Base-by-base conservation (phyloP, 176 grass and related monocot genomes). In the Avena atlantica region DNA sequence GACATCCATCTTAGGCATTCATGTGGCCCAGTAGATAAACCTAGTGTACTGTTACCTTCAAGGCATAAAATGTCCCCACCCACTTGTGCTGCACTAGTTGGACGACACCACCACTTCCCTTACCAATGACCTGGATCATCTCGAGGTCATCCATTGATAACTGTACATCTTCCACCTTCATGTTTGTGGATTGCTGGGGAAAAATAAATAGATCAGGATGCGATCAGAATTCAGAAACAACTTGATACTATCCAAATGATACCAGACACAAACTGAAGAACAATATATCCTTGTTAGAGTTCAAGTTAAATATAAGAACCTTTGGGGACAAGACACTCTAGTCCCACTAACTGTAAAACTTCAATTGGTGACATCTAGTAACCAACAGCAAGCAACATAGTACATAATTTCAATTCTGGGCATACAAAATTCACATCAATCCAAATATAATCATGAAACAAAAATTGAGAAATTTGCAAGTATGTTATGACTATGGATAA, bases 61-160 rank as follows among this genome's bases (percentile, higher is more conserved):
- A 88, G 20, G 96, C 96, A 88, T 89, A 98, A 34, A 91, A 87
- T 81, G 92, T 98, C 31, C 89, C 92, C 24, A 91, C 88, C 96
- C 93, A 94, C 88, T 98, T 98, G 85, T 98, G 96, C 53, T 61
- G 90, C 72, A 98, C 96, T 36, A 98, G 87, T 74, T 96, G 96
- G 55, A 98, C 96, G 34, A 94, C 79, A 37, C 96, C 93, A 58
- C 96, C 96, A 63, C 96, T 98, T 79, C 96, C 96, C 91, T 94
- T 98, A 48, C 96, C 96, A 52, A 96, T 98, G 72, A 98, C 90
- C 92, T 98, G 95, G 76, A 98, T 93, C 71, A 93, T 85, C 80
- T 98, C 93, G 37, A 98, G 88, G 81, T 98, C 93, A 90, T 96
- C 96, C 87, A 91, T 84, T 61, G 88, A 89, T 65, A 95, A 88